Conservation (phyloP, 148 eudicot genomes). For the Rhododendron griersonianum region DNA sequence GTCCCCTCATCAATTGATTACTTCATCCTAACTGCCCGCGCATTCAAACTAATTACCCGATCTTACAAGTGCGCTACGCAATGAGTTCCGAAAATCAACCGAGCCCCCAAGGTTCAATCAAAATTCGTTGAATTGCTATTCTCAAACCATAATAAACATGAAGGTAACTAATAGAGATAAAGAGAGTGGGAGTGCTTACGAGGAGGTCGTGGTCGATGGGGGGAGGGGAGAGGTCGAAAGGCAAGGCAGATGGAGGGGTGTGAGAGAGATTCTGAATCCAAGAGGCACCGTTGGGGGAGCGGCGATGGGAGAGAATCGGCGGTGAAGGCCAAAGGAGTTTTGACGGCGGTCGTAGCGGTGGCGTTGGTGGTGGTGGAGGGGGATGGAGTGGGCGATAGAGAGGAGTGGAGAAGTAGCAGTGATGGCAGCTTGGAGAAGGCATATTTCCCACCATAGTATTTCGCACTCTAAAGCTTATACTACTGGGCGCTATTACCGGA, state of each 20-base stretch:
- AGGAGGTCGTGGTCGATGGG: constrained; percentile 61
- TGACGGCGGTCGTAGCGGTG: background rate
- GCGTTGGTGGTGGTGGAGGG: background rate
- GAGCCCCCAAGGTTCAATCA: background rate
- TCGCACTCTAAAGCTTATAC: background rate
- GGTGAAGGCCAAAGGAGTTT: background rate
- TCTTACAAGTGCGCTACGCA: background rate
- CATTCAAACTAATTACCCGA: background rate
- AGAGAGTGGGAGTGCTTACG: constrained; percentile 25
- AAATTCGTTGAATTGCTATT: background rate
- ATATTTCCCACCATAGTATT: background rate
- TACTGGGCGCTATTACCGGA: too few species aligned
- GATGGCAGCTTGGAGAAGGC: background rate
- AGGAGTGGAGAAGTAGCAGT: background rate
- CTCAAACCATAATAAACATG: background rate
- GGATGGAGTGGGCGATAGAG: background rate
- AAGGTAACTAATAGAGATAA: background rate
- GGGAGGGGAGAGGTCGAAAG: constrained; percentile 59
- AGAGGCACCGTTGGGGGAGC: background rate
- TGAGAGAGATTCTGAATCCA: background rate
- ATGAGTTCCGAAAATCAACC: background rate
- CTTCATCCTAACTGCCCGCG: background rate
- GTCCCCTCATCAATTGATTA: background rate
- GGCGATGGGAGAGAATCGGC: background rate
- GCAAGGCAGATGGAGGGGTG: constrained; percentile 21